A percentile compares a stretch with the other conserved stretches of the same genome.
Evolutionary conservation across 306 rosid genomes (phyloP).

Genomic region (Cotoneaster glaucophyllus): DNA sequence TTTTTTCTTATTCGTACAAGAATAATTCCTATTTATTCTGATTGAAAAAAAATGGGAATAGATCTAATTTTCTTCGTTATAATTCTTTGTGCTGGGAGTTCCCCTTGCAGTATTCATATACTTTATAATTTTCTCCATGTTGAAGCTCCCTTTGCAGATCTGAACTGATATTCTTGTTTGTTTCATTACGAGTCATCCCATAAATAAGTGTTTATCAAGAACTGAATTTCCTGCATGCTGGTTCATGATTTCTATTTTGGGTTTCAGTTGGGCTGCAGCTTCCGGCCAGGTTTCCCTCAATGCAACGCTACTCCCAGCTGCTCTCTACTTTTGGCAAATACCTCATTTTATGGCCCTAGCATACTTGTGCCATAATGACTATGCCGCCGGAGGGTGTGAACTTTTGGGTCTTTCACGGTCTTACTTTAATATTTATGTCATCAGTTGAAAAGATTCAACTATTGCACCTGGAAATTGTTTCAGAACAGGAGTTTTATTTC

Average conservation of each 20-base stretch:
- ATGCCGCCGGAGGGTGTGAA: slow-evolving; percentile 95
- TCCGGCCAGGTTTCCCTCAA: slow-evolving; percentile 71
- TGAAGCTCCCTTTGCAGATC: background rate
- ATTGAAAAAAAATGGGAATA: too few species aligned
- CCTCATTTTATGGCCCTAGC: slow-evolving; percentile 99
- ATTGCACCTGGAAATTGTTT: background rate
- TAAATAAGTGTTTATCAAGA: background rate
- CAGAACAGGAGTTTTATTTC: background rate
- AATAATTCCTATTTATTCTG: too few species aligned
- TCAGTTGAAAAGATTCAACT: background rate
- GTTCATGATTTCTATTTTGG: slow-evolving; percentile 10
- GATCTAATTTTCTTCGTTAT: background rate
- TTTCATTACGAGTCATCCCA: background rate
- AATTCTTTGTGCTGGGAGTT: too few species aligned
- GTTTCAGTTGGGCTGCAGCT: slow-evolving; percentile 89
- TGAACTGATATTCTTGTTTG: too few species aligned
- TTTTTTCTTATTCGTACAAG: background rate
- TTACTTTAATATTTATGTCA: background rate
- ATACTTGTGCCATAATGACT: slow-evolving; percentile 80
- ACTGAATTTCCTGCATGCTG: background rate
- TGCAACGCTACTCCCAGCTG: slow-evolving; percentile 84
- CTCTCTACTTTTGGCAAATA: slow-evolving; percentile 95
- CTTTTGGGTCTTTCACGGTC: slow-evolving; percentile 1
- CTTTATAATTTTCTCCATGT: background rate
- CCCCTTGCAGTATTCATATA: too few species aligned